Evolutionary conservation across 2,329 filamentous ascomycete genomes (phyloP).

Genomic region (Colletotrichum liaoningense): DNA sequence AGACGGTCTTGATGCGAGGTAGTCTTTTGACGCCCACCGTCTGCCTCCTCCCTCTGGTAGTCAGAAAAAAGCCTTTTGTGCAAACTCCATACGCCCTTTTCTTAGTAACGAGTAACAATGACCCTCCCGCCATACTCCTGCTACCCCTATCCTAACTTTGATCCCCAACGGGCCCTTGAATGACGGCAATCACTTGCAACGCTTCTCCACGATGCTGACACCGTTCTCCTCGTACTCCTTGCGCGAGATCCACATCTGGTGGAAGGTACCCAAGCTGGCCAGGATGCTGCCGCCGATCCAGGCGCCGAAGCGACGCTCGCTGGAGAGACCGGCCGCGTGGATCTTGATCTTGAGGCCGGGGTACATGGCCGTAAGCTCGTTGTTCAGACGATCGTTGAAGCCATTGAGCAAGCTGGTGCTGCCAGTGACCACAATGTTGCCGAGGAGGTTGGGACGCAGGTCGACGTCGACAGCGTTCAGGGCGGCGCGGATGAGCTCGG

Average conservation of each 20-base stretch:
- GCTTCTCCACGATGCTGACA: conserved; percentile 89
- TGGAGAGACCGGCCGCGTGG: conserved; percentile 85
- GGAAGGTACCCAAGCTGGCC: conserved; percentile 94
- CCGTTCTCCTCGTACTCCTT: conserved; percentile 99
- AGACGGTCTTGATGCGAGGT: not conserved
- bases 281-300: conserved; percentile 98
- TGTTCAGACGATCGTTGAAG: conserved; percentile 90
- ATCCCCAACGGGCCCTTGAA: not conserved
- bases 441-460: conserved; percentile 82
- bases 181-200: conserved; percentile 78
- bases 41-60: not conserved
- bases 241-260: conserved; percentile 98
- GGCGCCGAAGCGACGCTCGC: conserved; percentile 89
- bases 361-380: conserved; percentile 83
- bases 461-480: conserved; percentile 89
- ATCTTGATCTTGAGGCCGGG: conserved; percentile 90
- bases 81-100: conserved; percentile 34
- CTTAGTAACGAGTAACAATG: conserved; percentile 19
- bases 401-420: conserved; percentile 89
- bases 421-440: conserved; percentile 93
- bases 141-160: conserved; percentile 14
- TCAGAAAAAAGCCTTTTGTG: conserved; percentile 22
- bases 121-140: conserved; percentile 30
- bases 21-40: conserved; percentile 18
- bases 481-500: conserved; percentile 82